These are phyloP conservation scores for Globisporangium uncinulatum DNA, from an alignment of 352 stramenopile species.

Conservation along the genomic window DNA sequence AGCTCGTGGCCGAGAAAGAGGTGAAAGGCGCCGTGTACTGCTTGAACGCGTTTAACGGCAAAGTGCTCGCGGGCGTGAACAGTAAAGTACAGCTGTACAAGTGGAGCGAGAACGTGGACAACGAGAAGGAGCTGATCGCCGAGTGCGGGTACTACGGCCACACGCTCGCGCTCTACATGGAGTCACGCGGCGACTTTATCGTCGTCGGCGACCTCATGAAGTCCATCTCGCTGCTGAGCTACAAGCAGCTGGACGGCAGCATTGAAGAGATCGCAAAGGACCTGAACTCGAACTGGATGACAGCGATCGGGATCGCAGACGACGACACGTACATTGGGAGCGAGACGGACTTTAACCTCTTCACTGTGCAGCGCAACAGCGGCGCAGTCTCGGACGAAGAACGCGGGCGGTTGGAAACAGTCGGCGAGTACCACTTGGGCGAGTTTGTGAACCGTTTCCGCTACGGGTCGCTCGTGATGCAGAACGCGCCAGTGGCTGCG, in stretches of 20 bases:
- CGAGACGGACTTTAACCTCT: conserved; percentile 95
- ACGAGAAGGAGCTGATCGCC: conserved; percentile 87
- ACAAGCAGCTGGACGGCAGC: conserved; percentile 87
- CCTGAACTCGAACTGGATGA: conserved; percentile 97
- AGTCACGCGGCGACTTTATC: conserved; percentile 93
- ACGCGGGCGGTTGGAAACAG: conserved; percentile 87
- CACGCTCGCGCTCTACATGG: conserved; percentile 94
- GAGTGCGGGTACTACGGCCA: conserved; percentile 94
- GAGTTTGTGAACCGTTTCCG: conserved; percentile 97
- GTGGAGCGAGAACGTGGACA: conserved; percentile 86
- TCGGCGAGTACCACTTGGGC: conserved; percentile 93
- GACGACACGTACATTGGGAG: conserved; percentile 94
- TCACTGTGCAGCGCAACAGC: conserved; percentile 91
- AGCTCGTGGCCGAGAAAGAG: conserved; percentile 90
- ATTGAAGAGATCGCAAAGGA: conserved; percentile 96
- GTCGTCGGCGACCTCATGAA: conserved; percentile 97
- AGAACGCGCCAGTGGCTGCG: conserved; percentile 36
- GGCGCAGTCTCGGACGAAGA: conserved; percentile 92
- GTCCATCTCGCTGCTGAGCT: conserved; percentile 93
- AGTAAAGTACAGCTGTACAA: conserved; percentile 94
- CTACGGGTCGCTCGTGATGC: conserved; percentile 94
- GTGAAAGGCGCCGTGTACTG: conserved; percentile 95
- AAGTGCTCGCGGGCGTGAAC: conserved; percentile 91
- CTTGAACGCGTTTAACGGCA: conserved; percentile 93
- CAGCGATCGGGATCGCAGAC: conserved; percentile 90